A percentile compares a stretch with the other conserved stretches of the same genome.
Evolutionary conservation across 441 rosid species (phyloP).

Genomic region (Croton setiger): DNA sequence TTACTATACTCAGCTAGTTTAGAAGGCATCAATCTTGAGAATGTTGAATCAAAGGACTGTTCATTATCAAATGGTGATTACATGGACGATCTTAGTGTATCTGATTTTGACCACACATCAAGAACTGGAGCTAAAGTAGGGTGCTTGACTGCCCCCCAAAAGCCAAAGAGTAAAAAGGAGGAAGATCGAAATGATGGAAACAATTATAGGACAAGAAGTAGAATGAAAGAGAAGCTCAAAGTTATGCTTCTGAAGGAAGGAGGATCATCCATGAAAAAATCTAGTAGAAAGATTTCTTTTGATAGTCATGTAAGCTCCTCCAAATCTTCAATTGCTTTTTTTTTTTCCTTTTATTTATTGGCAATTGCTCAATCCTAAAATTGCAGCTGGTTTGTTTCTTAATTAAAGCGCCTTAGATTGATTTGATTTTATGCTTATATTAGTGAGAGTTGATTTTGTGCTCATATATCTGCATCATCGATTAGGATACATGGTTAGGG

Average conservation of each 20-base stretch:
- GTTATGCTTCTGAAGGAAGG: slow-evolving; percentile 4
- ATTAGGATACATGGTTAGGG: neutral
- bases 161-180: slow-evolving; percentile 4
- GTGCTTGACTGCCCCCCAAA: neutral
- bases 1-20: slow-evolving; percentile 9
- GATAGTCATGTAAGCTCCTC: slow-evolving; percentile 43
- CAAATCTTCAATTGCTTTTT: slow-evolving; percentile 1
- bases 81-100: slow-evolving; percentile 4
- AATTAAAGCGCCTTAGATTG: neutral
- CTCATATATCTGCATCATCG: neutral
- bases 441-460: neutral
- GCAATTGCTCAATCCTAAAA: neutral
- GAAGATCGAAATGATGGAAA: slow-evolving; percentile 9
- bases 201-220: slow-evolving; percentile 5
- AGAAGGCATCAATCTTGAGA: slow-evolving; percentile 6
- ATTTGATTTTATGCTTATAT: neutral
- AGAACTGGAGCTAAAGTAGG: slow-evolving; percentile 4
- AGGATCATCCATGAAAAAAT: slow-evolving; percentile 24
- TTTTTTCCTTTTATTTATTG: neutral
- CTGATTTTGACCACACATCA: neutral
- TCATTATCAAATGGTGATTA: slow-evolving; percentile 1
- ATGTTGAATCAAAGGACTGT: slow-evolving; percentile 17
- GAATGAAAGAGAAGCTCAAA: slow-evolving; percentile 11
- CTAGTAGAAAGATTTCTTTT: slow-evolving; percentile 43
- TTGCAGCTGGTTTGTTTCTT: neutral